A percentile compares a stretch with the other conserved stretches of the same genome.
Evolutionary conservation across 2,329 filamentous ascomycete species (phyloP).

Genomic region (Sordariomycetes sp.): DNA sequence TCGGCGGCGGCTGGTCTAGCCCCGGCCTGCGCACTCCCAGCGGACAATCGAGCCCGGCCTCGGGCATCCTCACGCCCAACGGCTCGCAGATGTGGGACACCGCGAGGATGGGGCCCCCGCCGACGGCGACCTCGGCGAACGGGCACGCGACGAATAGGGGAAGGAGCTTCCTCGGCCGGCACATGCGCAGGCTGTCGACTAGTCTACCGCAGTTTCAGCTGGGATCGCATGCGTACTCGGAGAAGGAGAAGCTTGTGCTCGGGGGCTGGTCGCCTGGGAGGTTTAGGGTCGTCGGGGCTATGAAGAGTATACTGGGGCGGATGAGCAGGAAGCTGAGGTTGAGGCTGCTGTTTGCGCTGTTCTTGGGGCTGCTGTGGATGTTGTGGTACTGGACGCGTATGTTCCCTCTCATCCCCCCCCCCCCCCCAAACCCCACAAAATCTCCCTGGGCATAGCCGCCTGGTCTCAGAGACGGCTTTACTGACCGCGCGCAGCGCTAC

Average conservation of each 20-base stretch:
- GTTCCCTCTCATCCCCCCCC: slow-evolving; percentile 27
- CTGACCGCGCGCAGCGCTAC: neutral
- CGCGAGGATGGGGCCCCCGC: neutral
- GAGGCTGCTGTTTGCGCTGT: slow-evolving; percentile 42
- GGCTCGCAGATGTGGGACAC: neutral
- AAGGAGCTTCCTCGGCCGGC: slow-evolving; percentile 75
- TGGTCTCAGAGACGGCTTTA: neutral
- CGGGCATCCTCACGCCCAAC: slow-evolving; percentile 42
- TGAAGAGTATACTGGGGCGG: slow-evolving; percentile 33
- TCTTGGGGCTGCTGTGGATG: slow-evolving; percentile 47
- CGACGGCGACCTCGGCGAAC: slow-evolving; percentile 40
- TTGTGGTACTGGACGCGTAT: slow-evolving; percentile 63
- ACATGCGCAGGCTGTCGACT: slow-evolving; percentile 69
- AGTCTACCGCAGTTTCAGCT: slow-evolving; percentile 62
- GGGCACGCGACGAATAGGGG: slow-evolving; percentile 66
- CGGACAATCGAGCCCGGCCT: slow-evolving; percentile 54
- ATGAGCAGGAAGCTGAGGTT: slow-evolving; percentile 55
- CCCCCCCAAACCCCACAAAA: too few relatives aligned
- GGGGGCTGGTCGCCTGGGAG: slow-evolving; percentile 25
- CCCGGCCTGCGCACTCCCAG: slow-evolving; percentile 61
- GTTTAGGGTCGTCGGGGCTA: slow-evolving; percentile 9
- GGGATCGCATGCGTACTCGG: slow-evolving; percentile 37
- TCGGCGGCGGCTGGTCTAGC: slow-evolving; percentile 71
- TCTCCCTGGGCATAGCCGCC: neutral
- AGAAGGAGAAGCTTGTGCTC: slow-evolving; percentile 64